Evolutionary conservation across 73 alveolate species (phyloP).

Genomic region (Stentor roeselii): DNA sequence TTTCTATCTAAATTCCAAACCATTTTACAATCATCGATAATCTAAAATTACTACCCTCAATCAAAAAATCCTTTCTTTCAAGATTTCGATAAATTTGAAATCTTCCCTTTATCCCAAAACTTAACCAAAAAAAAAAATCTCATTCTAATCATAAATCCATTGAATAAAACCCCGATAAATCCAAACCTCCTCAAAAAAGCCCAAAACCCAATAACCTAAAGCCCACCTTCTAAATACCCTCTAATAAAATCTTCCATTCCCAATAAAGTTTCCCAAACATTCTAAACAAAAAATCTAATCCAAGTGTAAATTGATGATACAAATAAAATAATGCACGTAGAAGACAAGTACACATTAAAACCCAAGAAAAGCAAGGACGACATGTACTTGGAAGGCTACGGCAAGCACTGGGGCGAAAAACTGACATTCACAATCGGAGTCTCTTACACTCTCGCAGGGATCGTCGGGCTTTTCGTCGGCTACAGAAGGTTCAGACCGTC

Average conservation of each 20-base stretch:
- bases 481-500: too few relatives aligned
- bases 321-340: neutral
- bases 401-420: conserved; percentile 39
- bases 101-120: too few relatives aligned
- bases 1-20: too few relatives aligned
- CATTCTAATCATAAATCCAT: too few relatives aligned
- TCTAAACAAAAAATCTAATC: too few relatives aligned
- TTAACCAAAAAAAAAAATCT: too few relatives aligned
- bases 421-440: conserved; percentile 30
- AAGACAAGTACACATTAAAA: neutral
- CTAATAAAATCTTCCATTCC: neutral
- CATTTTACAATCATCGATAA: too few relatives aligned
- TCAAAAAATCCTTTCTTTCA: too few relatives aligned
- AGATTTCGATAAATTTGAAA: too few relatives aligned
- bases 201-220: neutral
- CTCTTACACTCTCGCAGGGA: conserved; percentile 20
- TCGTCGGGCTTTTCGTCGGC: conserved; percentile 22
- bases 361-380: conserved; percentile 12
- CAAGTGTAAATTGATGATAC: neutral
- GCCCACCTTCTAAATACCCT: neutral
- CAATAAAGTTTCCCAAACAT: neutral
- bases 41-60: too few relatives aligned
- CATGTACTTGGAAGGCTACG: conserved; percentile 40
- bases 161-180: too few relatives aligned
- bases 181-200: neutral